These are phyloP conservation scores for Pythium biforme DNA, from an alignment of 352 stramenopile species.

Conservation along the genomic window DNA sequence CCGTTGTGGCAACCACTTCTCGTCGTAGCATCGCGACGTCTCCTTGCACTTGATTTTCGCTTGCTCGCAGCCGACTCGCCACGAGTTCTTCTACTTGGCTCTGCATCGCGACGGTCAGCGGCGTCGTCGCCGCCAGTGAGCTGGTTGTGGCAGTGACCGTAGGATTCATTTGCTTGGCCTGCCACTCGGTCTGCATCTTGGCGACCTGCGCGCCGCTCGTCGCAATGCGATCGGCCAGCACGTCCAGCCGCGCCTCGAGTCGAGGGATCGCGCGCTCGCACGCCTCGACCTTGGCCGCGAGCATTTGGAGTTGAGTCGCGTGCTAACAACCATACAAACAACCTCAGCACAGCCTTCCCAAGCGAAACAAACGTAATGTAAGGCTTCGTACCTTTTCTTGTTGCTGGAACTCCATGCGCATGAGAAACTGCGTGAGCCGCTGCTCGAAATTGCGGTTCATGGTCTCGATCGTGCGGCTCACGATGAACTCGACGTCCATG, in stretches of 20 bases:
- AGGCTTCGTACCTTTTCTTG: constrained; percentile 34
- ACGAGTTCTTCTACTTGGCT: constrained; percentile 53
- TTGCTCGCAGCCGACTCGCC: constrained; percentile 30
- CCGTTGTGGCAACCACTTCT: constrained; percentile 11
- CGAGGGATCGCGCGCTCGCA: constrained; percentile 63
- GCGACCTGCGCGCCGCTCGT: constrained; percentile 37
- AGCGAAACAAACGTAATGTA: no score
- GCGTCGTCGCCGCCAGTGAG: constrained; percentile 22
- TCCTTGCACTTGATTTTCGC: constrained; percentile 30
- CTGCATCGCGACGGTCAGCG: constrained; percentile 46
- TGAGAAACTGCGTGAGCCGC: constrained; percentile 49
- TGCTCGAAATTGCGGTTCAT: constrained; percentile 72
- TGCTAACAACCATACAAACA: constrained; percentile 23
- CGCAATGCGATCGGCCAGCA: constrained; percentile 54
- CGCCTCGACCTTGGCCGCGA: constrained; percentile 55
- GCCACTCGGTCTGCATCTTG: constrained; percentile 42
- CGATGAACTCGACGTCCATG: constrained; percentile 59
- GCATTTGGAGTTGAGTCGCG: constrained; percentile 46
- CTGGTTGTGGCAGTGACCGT: not conserved
- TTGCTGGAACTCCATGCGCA: constrained; percentile 59
- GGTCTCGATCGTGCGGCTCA: constrained; percentile 61
- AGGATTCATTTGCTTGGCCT: not conserved
- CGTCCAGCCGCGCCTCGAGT: constrained; percentile 56
- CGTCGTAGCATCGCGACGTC: constrained; percentile 38
- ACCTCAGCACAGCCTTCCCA: not conserved